These are phyloP conservation scores for Trypanosoma caninum DNA, from an alignment of 208 protist species.

Conservation along the genomic window DNA sequence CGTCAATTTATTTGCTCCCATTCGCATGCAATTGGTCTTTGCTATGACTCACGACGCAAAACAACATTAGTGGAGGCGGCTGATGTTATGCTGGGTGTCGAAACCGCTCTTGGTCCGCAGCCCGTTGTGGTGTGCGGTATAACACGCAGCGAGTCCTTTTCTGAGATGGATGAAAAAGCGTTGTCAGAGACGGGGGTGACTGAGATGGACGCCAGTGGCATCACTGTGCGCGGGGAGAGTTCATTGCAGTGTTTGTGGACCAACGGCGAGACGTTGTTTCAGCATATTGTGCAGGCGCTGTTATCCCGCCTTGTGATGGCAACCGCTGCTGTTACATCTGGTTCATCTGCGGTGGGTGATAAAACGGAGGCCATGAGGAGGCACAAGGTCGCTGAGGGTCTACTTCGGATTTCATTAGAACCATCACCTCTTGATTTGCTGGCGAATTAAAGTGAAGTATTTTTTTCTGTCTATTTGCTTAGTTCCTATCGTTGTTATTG, in stretches of 20 bases:
- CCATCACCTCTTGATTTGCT: conserved; percentile 73
- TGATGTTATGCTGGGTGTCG: conserved; percentile 76
- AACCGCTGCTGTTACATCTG: conserved; percentile 10
- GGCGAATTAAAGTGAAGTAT: conserved; percentile 24
- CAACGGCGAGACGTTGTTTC: conserved; percentile 38
- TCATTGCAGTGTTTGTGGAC: conserved; percentile 62
- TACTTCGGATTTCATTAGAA: conserved; percentile 72
- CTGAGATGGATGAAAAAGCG: not conserved
- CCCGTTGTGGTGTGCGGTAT: conserved; percentile 80
- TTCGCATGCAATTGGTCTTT: conserved; percentile 73
- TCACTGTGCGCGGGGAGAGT: conserved; percentile 58
- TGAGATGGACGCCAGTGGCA: conserved; percentile 48
- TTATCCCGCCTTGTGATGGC: conserved; percentile 55
- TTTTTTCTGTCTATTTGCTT: not conserved
- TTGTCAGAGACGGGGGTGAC: conserved; percentile 33
- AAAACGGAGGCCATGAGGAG: conserved; percentile 28
- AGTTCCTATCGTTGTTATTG: too few relatives aligned
- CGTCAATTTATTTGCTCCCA: conserved; percentile 68
- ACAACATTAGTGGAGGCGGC: conserved; percentile 77
- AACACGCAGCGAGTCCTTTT: conserved; percentile 2
- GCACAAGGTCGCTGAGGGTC: conserved; percentile 48
- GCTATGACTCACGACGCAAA: conserved; percentile 72
- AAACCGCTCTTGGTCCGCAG: conserved; percentile 62
- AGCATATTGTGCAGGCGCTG: conserved; percentile 59
- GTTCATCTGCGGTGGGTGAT: not conserved